Evolutionary conservation across 2,329 filamentous ascomycete genomes (phyloP), one percentile per base, ranked within the genome.

Genomic region (Fusarium staphyleae): DNA sequence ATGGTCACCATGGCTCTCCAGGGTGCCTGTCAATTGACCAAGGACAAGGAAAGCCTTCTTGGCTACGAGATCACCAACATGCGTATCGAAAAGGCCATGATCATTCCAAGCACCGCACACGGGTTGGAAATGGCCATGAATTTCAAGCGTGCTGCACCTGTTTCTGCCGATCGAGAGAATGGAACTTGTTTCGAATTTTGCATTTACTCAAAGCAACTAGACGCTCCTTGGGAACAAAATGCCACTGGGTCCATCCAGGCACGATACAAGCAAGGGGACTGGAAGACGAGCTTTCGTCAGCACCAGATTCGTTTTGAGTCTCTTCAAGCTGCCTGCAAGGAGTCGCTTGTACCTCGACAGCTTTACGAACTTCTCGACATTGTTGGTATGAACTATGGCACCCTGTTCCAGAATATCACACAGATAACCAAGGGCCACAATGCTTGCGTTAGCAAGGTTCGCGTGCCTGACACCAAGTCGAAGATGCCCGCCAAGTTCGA

Each of bases 401-500:
- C 75, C 1, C 63, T 75, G 3, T 83, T 83, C 62, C 78, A 75
- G 36, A 83, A 83, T 51, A 74, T 83, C 24, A 62, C 73, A 2
- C 59, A 72, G 9, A 45, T 74, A 12, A 56, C 48, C 10, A 77
- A 70, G 32, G 65, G 72, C 1, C 55, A 67, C 16, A 64, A 68
- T 13, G 52, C 66, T 8, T 78, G 75, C 40, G 64, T 75, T 30
- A 73, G 71, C 44, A 71, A 68, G 3, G 66, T 83, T 4, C 65
- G 67, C 7, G 70, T 82, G 4, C 78, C 80, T 0, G 75, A 83
- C 57, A 85, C 81, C 2, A 77, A 70, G 57, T 70, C 76, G 3
- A 75, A 72, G 36, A 85, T 85, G 82, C 82, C 82, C 0, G 72
- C 72, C 32, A 69, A 75, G 12, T 83, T 79, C 45, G 82, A 85